Evolutionary conservation across 164 flowering plant genomes (phyloP).

Genomic region (Kalanchoe fedtschenkoi): DNA sequence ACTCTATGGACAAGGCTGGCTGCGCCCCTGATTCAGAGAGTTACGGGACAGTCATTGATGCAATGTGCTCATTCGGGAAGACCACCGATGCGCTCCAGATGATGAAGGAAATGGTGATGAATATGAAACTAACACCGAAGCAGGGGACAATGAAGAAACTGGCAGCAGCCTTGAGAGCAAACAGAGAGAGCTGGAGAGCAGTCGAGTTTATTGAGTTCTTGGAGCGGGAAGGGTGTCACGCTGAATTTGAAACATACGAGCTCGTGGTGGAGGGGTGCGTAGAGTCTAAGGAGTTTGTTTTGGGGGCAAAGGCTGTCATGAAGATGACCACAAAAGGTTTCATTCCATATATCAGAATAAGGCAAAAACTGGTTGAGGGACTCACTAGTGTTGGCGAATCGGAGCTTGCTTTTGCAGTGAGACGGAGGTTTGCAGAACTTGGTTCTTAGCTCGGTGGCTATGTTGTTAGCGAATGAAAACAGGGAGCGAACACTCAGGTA

Average conservation of each 20-base stretch:
- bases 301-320: conserved; percentile 57
- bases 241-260: conserved; percentile 62
- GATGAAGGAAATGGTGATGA: conserved; percentile 61
- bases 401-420: conserved; percentile 47
- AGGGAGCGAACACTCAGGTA: too few relatives aligned
- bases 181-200: conserved; percentile 46
- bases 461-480: too few relatives aligned
- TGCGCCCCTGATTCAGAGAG: conserved; percentile 62
- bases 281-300: conserved; percentile 39
- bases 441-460: conserved; percentile 49
- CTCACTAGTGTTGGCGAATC: conserved; percentile 39
- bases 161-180: conserved; percentile 37
- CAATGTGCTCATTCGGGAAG: conserved; percentile 26
- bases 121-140: conserved; percentile 39
- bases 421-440: conserved; percentile 42
- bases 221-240: conserved; percentile 32
- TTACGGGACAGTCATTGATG: conserved; percentile 36
- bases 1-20: conserved; percentile 40
- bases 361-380: conserved; percentile 62
- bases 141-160: conserved; percentile 35
- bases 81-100: conserved; percentile 27
- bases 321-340: conserved; percentile 61
- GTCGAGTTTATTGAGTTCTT: conserved; percentile 51
- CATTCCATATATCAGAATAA: conserved; percentile 48
- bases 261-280: conserved; percentile 54